These are phyloP conservation scores for Diphasiastrum complanatum DNA, from an alignment of 83 land plant species.

Conservation along the genomic window DNA sequence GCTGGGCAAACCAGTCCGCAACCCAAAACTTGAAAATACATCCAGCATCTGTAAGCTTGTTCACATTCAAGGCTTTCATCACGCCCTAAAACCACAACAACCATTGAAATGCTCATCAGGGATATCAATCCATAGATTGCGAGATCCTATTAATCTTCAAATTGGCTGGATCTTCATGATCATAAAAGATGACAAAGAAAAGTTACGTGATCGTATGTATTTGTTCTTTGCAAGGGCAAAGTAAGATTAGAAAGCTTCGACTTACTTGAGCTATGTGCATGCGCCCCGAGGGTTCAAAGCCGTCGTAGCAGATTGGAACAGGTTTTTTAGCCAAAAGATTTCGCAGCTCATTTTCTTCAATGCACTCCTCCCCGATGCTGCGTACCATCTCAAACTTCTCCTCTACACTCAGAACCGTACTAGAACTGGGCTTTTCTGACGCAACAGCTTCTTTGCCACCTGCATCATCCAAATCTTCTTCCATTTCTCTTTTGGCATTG, in stretches of 20 bases:
- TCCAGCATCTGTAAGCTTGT: constrained; percentile 76
- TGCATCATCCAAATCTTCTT: not conserved
- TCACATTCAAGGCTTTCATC: constrained; percentile 80
- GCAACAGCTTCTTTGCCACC: constrained; percentile 3
- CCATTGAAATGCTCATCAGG: not conserved
- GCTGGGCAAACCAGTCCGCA: constrained; percentile 98
- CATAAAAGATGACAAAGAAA: constrained; percentile 4
- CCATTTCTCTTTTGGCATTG: too few relatives aligned
- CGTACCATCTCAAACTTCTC: constrained; percentile 56
- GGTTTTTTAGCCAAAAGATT: constrained; percentile 53
- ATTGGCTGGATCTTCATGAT: too few relatives aligned
- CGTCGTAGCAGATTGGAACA: constrained; percentile 80
- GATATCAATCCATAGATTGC: not conserved
- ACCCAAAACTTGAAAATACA: constrained; percentile 85
- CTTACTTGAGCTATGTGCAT: constrained; percentile 95
- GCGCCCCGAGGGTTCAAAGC: constrained; percentile 92
- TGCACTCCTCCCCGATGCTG: constrained; percentile 87
- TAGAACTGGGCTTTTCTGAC: constrained; percentile 24
- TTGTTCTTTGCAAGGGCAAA: not conserved
- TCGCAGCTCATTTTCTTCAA: constrained; percentile 69
- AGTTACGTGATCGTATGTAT: not conserved
- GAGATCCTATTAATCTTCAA: too few relatives aligned
- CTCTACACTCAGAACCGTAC: constrained; percentile 31
- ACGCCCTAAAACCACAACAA: constrained; percentile 55
- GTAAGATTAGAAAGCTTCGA: not conserved